Percentiles rank a stretch among this genome's conserved stretches.
These are phyloP conservation scores for Calonectria pseudoreteaudii DNA, from an alignment of 2,329 filamentous ascomycete species.

Conservation along the genomic window DNA sequence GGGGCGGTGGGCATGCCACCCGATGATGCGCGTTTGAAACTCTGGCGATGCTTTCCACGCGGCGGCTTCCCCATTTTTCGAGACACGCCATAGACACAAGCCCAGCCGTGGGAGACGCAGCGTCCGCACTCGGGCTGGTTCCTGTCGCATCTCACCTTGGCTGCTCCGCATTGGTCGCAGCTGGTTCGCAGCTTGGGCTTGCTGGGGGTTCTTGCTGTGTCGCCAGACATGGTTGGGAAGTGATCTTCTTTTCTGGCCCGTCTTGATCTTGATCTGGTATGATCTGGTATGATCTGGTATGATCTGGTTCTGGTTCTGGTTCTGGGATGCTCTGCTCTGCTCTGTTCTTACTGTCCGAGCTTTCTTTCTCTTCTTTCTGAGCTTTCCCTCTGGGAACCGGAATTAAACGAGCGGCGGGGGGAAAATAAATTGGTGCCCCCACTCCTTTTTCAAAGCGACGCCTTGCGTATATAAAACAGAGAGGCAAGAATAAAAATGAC, in stretches of 20 bases:
- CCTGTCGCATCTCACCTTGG: constrained; percentile 18
- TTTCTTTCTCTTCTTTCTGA: neutral
- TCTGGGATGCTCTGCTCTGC: too few relatives aligned
- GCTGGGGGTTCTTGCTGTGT: neutral
- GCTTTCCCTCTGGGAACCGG: neutral
- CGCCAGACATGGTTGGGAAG: neutral
- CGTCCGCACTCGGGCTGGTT: constrained; percentile 11
- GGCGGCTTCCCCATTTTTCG: constrained; percentile 22
- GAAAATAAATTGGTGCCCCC: neutral
- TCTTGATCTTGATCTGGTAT: too few relatives aligned
- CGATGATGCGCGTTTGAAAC: neutral
- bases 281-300: too few relatives aligned
- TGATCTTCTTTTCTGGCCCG: neutral
- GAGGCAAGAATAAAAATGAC: neutral
- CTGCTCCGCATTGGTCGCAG: constrained; percentile 14
- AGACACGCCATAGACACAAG: constrained; percentile 17
- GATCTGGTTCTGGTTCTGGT: too few relatives aligned
- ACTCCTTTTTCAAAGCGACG: neutral
- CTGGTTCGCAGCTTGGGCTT: constrained; percentile 15
- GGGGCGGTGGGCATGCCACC: neutral
- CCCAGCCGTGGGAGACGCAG: constrained; percentile 11
- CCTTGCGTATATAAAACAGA: neutral
- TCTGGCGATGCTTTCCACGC: constrained; percentile 12
- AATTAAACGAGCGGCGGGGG: neutral
- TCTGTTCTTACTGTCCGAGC: too few relatives aligned